Base-by-base conservation (phyloP, 148 eudicot genomes). In the Camellia granthamiana region DNA sequence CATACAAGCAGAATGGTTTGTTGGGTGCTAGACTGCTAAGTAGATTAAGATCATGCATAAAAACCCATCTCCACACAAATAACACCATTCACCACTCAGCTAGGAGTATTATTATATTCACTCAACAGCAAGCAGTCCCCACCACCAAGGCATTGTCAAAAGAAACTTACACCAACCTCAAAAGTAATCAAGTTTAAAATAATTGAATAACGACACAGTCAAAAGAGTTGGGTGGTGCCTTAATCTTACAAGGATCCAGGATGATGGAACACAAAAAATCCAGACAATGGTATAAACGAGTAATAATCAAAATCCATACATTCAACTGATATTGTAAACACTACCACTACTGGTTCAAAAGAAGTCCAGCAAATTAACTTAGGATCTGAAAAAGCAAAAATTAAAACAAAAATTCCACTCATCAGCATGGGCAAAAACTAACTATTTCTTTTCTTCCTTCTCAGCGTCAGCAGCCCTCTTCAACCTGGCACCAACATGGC, bases 391-490 rank as follows among this genome's bases (percentile, higher is more conserved):
- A 59, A 42, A 23, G 42, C 52, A 79, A 56, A 69, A 30, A 30
- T 30, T 30, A 30, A 30, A 30, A 30, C 38, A 30, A 30, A 70
- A 60, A 49, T 7, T 78, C 47, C 14, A 54, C 6, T 56, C 41
- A 55, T 9, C n/a, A 58, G 51, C 69, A 59, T 42, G 55, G 21
- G 41, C 16, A 56, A 30, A 62, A 58, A 30, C 52, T 46, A 64
- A 79, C 79, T 76, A 90, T 81, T 90, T 86, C 85, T 84, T 89
- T n/a, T 89, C 89, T 82, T 86, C 90, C 85, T 89, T 88, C 81
- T 86, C 89, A 3, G 92, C 90, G 80, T 91, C 94, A 9, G 89
- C 90, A 7, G 92, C 90, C 84, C 44, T 88, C 89, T 87, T 89
- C 84, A 68, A 21, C 76, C 92, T 81, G 43, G 81, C 86, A 80